Base-by-base conservation (phyloP, 1,284 basidiomycete species). In the Somion occarium region DNA sequence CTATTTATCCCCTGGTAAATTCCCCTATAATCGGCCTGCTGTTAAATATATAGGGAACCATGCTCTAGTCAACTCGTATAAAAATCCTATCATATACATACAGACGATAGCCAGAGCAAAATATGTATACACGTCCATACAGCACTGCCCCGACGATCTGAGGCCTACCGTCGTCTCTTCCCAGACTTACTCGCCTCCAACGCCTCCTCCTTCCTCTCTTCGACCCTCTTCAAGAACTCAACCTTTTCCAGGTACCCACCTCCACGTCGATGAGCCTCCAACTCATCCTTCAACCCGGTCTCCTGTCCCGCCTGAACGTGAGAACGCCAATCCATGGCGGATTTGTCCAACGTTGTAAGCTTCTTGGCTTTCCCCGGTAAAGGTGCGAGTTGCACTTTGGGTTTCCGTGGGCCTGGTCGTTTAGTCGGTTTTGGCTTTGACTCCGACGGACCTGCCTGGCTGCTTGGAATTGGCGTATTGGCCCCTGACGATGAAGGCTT, bases 231-330 rank as follows among this genome's bases (percentile, higher is more conserved):
- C 59, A 93, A 64, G 61, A 92, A 93, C 42, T 90, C 86, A 22
- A 90, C 80, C 67, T 87, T 91, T 59, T 90, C 89, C 18, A 93
- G 71, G 66, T 87, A 92, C 0, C 89, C 88, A 19, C 86, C 87
- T 1, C 82, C 78, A 46, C 83, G 75, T 45, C 83, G 70, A 54
- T 91, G 83, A 0, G 79, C 78, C 45, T 86, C 80, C n/a, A 93
- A 73, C 55, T 88, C 85, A 56, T 90, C 83, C 53, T 78, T 75
- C 11, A 84, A 62, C 1, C 69, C 70, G 0, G 70, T 58, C 7
- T 66, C 65, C 5, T 18, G 11, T 0, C 73, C 57, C 43, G 51
- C 53, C 20, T 73, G 64, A n/a, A 88, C 66, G 61, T 91, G 85
- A 1, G 80, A 66, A 30, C 75, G 73, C 90, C 90, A 93, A 63